phyloP scores from a whole-genome alignment of 106 monocot species.

The Allium fistulosum region DNA sequence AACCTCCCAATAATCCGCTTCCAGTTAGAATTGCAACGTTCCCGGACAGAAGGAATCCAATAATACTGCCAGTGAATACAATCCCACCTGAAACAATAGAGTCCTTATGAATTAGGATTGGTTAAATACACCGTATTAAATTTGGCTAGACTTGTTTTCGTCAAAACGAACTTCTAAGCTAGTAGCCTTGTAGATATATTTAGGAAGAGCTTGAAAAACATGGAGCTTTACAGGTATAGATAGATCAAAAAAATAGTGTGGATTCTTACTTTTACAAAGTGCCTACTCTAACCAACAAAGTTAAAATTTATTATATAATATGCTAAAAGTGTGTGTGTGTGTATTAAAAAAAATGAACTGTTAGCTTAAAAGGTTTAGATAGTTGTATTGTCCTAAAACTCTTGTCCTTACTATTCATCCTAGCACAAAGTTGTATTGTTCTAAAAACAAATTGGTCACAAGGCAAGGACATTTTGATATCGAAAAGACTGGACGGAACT shows the following conservation, averaged over 20 bases:
- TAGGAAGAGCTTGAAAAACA: not conserved
- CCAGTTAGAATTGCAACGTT: slow-evolving; percentile 34
- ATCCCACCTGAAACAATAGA: slow-evolving; percentile 37
- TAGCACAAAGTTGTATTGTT: no score
- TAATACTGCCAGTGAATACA: slow-evolving; percentile 36
- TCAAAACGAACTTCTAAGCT: not conserved
- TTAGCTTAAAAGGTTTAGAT: no score
- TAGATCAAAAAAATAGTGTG: not conserved
- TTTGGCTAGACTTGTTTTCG: not conserved
- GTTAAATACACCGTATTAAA: not conserved
- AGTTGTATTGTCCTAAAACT: no score
- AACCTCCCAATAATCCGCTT: slow-evolving; percentile 38
- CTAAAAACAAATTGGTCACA: no score
- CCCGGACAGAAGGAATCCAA: slow-evolving; percentile 47
- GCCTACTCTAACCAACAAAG: no score
- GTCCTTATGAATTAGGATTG: not conserved
- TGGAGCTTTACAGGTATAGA: not conserved
- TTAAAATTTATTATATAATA: no score
- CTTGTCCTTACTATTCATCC: no score
- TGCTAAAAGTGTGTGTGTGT: no score
- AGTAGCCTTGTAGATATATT: not conserved
- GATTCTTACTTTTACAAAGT: not conserved
- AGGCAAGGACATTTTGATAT: no score
- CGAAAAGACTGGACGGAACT: no score
- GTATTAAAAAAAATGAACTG: no score